A percentile compares a stretch with the other conserved stretches of the same genome.
phyloP scores from a whole-genome alignment of 768 basidiomycete species.

The Auriscalpium microsporum region DNA sequence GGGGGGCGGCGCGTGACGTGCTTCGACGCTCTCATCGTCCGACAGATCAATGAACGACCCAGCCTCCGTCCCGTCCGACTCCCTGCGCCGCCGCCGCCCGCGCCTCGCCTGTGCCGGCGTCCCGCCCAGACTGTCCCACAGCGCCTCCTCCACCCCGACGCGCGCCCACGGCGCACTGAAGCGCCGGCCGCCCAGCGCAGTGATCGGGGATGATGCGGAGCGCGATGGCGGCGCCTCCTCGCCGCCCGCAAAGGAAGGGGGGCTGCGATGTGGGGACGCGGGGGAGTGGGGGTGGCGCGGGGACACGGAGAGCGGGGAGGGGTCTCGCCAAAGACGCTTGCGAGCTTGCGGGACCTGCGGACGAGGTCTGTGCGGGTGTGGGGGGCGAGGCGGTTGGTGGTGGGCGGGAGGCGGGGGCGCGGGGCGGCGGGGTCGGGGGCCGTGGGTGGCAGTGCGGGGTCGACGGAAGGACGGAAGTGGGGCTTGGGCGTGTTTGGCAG shows the following conservation, averaged over 20 bases:
- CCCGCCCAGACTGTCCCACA: neutral
- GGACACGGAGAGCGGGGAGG: slow-evolving; percentile 25
- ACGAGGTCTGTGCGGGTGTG: slow-evolving; percentile 66
- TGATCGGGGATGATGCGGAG: neutral
- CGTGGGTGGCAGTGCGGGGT: no score
- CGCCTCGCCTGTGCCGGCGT: neutral
- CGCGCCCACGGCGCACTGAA: no score
- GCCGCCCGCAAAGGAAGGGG: neutral
- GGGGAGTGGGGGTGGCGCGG: slow-evolving; percentile 1
- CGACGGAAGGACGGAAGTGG: no score
- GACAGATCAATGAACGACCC: slow-evolving; percentile 60
- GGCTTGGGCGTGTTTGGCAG: slow-evolving; percentile 41
- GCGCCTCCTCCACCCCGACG: neutral
- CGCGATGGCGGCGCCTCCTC: neutral
- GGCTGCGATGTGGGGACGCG: neutral
- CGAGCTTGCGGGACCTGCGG: slow-evolving; percentile 65
- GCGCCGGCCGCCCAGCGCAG: no score
- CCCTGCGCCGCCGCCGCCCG: slow-evolving; percentile 2
- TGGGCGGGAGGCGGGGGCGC: slow-evolving; percentile 42
- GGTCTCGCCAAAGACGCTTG: slow-evolving; percentile 70
- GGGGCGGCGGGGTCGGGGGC: no score
- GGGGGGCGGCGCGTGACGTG: neutral
- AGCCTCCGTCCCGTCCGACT: slow-evolving; percentile 12
- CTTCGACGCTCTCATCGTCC: slow-evolving; percentile 39
- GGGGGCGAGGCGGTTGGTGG: slow-evolving; percentile 57